phyloP scores from a whole-genome alignment of 371 early-diverging fungal species.

The Circinella umbellata region DNA sequence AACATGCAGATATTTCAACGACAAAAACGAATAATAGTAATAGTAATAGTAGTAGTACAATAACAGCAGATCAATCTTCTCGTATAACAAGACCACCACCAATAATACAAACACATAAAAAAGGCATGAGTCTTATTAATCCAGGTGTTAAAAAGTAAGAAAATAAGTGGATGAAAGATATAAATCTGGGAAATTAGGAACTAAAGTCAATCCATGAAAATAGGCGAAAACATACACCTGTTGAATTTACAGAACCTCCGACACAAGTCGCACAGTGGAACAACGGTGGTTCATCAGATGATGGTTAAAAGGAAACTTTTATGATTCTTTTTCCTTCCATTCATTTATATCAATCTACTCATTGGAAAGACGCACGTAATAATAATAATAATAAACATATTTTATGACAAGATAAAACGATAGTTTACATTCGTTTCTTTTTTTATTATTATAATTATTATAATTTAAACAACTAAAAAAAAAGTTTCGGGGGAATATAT shows the following conservation, averaged over 20 bases:
- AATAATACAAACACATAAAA: background rate
- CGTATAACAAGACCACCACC: background rate
- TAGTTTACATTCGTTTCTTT: no score
- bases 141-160: constrained; percentile 17
- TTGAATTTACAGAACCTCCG: background rate
- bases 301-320: background rate
- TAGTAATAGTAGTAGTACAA: no score
- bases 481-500: no score
- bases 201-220: background rate
- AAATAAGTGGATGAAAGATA: background rate
- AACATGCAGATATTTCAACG: background rate
- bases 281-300: background rate
- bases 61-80: background rate
- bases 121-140: constrained; percentile 19
- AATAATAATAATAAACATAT: no score
- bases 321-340: no score
- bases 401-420: no score
- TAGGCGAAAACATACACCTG: background rate
- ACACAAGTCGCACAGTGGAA: background rate
- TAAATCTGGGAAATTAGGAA: background rate
- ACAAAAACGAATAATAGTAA: no score
- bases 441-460: no score
- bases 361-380: no score
- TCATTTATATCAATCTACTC: no score
- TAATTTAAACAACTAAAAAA: no score